These are phyloP conservation scores for Hyaloscypha variabilis DNA, from an alignment of 495 filamentous ascomycete species.

Conservation along the genomic window DNA sequence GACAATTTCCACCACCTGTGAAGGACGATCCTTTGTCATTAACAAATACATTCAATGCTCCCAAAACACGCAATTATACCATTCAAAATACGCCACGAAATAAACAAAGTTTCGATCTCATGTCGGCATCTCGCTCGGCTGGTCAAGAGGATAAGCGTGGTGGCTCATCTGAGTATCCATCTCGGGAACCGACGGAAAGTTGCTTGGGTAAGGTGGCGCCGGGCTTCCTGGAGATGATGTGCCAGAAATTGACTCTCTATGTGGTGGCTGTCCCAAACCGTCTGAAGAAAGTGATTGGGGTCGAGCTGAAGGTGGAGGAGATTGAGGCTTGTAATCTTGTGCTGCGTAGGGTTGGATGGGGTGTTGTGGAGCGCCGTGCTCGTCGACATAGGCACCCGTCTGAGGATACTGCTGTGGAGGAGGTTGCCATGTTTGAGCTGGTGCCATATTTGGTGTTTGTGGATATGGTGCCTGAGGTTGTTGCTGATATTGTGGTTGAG, in stretches of 20 bases:
- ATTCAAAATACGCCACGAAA: too few species aligned
- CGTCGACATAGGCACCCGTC: not conserved
- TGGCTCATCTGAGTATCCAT: not conserved
- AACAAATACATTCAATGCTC: too few species aligned
- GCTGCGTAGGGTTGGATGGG: not conserved
- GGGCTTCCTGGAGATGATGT: slow-evolving; percentile 2
- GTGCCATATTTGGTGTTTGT: not conserved
- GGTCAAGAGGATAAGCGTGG: not conserved
- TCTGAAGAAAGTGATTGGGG: not conserved
- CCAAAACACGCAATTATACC: too few species aligned
- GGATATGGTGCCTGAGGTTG: not conserved
- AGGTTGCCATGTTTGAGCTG: not conserved
- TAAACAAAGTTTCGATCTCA: not conserved
- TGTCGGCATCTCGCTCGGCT: not conserved
- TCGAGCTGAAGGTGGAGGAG: not conserved
- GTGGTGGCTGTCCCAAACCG: too few species aligned
- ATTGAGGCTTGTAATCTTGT: not conserved
- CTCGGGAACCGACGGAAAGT: not conserved
- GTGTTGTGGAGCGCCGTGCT: not conserved
- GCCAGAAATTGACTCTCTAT: not conserved
- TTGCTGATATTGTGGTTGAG: not conserved
- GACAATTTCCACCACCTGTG: too few species aligned
- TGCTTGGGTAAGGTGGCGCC: slow-evolving; percentile 2
- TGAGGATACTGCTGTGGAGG: not conserved
- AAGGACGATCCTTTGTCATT: too few species aligned